Base-by-base conservation (phyloP, 805 yeast species). In the Saccharomycodes ludwigii region DNA sequence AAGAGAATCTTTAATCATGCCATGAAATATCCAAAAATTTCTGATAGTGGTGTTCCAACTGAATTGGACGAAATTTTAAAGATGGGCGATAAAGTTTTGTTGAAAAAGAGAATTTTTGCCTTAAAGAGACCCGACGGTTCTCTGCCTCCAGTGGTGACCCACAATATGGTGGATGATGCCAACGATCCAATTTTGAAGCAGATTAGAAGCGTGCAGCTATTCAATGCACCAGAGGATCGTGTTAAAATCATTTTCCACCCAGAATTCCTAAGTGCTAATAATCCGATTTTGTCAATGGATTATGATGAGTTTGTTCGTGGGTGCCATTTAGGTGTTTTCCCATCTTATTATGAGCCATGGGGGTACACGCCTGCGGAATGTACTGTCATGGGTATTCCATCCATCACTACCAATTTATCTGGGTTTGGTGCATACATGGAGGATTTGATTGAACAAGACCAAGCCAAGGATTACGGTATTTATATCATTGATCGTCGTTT, bases 361-460 rank as follows among this genome's bases (percentile, higher is more conserved):
- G 98, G 98, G 24, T 88, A 88, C 58, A 88, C 98, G 2, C 98
- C 98, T 3, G 97, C 97, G 6, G 98, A 88, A 56, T 91, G 98
- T 64, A 88, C 98, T 1, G 98, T 91, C 16, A 88, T 88, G 98
- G 98, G 98, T 35, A 94, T 91, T 37, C 98, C 98, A 12, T 83
- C 95, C 5, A 82, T 88, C 48, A 88, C 98, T 8, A 88, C 98
- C 25, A 88, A 88, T 54, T 62, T 88, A 38, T 83, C 95, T 2
- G 98, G 98, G 1, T 88, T 88, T 52, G 98, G 98, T 30, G 93
- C 97, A 43, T 88, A 88, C 61, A 88, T 88, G 97, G 98, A 88
- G 59, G 96, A 88, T 55, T 66, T 88, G 41, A 88, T 88, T 54
- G 96, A 88, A 53, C 82, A 83, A 47, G 48, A 55, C 29, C 60